Evolutionary conservation across 805 yeast genomes (phyloP).

Genomic region (Lipomyces spencermartinsiae): DNA sequence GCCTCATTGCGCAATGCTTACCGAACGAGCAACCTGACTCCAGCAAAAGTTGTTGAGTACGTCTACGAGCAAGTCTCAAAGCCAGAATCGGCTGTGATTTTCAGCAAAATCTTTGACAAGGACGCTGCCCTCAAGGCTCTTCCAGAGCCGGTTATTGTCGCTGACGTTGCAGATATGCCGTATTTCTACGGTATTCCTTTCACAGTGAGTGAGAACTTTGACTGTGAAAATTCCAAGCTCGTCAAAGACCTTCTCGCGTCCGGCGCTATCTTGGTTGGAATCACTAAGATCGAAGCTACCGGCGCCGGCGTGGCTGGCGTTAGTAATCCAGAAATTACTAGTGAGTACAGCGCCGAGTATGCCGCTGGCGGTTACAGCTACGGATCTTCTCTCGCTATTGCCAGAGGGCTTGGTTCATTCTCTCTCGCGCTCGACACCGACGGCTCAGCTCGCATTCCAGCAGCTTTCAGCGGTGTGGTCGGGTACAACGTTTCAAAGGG

Average conservation of each 20-base stretch:
- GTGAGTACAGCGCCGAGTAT: constrained; percentile 27
- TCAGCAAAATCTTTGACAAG: constrained; percentile 25
- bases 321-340: constrained; percentile 14
- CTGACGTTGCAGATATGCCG: constrained; percentile 30
- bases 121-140: constrained; percentile 26
- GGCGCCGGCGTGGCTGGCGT: constrained; percentile 21
- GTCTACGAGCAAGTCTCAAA: constrained; percentile 22
- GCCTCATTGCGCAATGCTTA: constrained; percentile 28
- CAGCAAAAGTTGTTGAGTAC: constrained; percentile 20
- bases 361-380: constrained; percentile 33
- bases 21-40: constrained; percentile 24
- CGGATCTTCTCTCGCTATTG: constrained; percentile 33
- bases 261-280: constrained; percentile 32
- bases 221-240: constrained; percentile 19
- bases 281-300: constrained; percentile 25
- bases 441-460: constrained; percentile 33
- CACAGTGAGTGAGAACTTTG: constrained; percentile 31
- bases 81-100: constrained; percentile 12
- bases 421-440: constrained; percentile 34
- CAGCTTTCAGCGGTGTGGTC: constrained; percentile 31
- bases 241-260: constrained; percentile 23
- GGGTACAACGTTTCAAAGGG: constrained; percentile 35
- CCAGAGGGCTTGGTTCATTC: constrained; percentile 29
- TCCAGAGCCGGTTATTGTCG: constrained; percentile 24
- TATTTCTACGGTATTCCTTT: constrained; percentile 37